phyloP scores from a whole-genome alignment of 306 rosid genomes.

The Lathyrus aphaca region DNA sequence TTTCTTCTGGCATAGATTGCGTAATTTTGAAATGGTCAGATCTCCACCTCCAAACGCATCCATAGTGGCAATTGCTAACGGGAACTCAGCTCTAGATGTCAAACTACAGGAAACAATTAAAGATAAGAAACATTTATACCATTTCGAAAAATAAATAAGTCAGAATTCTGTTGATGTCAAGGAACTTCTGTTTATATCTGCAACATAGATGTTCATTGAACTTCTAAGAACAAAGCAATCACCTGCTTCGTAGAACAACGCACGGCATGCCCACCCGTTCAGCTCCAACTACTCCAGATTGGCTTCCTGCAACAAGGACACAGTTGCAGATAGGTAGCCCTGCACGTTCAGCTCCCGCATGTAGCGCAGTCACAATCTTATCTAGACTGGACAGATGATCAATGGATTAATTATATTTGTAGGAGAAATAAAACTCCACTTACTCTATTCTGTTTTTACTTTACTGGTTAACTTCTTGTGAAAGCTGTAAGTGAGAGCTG shows the following conservation, averaged over 20 bases:
- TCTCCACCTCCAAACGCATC: conserved; percentile 95
- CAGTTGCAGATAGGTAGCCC: conserved; percentile 66
- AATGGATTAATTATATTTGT: conserved; percentile 37
- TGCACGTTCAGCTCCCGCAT: conserved; percentile 90
- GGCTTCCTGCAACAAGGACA: conserved; percentile 90
- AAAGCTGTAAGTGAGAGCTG: no score
- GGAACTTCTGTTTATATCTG: conserved; percentile 22
- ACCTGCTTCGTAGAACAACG: conserved; percentile 87
- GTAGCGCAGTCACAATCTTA: conserved; percentile 76
- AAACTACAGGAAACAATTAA: conserved; percentile 50
- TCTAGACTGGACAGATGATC: conserved; percentile 61
- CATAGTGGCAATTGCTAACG: conserved; percentile 70
- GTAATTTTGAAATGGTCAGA: conserved; percentile 67
- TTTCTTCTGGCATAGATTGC: conserved; percentile 58
- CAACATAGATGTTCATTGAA: conserved; percentile 26
- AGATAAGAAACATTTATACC: conserved; percentile 23
- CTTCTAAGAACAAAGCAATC: conserved; percentile 40
- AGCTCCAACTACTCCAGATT: conserved; percentile 80
- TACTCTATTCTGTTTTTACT: no score
- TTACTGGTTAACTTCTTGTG: no score
- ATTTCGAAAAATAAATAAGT: not conserved
- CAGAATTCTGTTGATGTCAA: conserved; percentile 6
- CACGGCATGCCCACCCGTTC: conserved; percentile 83
- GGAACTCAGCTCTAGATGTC: conserved; percentile 96
- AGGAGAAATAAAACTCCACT: no score